These are phyloP conservation scores for Kluyveromyces starmeri DNA, from an alignment of 805 yeast genomes.

Conservation along the genomic window DNA sequence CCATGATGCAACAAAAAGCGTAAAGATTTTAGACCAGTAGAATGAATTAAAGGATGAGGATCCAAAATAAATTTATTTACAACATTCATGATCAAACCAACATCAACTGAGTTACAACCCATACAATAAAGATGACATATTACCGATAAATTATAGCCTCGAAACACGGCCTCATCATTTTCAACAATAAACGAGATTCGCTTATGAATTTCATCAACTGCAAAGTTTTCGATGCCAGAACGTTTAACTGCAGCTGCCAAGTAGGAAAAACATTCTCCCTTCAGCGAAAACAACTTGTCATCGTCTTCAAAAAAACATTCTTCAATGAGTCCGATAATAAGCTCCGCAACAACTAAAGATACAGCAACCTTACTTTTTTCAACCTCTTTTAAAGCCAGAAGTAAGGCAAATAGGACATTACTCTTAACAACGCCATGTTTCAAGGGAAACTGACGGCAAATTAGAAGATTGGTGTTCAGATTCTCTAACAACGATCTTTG, in stretches of 20 bases:
- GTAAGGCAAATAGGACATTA: slow-evolving; percentile 57
- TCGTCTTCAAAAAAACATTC: slow-evolving; percentile 34
- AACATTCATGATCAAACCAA: slow-evolving; percentile 31
- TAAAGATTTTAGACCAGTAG: slow-evolving; percentile 58
- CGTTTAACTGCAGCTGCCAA: slow-evolving; percentile 7
- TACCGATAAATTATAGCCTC: slow-evolving; percentile 49
- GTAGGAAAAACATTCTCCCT: slow-evolving; percentile 50
- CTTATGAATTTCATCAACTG: slow-evolving; percentile 38
- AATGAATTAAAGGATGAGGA: slow-evolving; percentile 79
- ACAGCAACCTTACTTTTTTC: slow-evolving; percentile 22
- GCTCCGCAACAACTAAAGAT: slow-evolving; percentile 31
- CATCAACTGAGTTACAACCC: slow-evolving; percentile 42
- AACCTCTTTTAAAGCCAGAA: slow-evolving; percentile 35
- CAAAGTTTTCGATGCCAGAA: slow-evolving; percentile 8
- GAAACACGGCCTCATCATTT: slow-evolving; percentile 51
- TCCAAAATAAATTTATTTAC: slow-evolving; percentile 53
- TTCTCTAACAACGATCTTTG: slow-evolving; percentile 85
- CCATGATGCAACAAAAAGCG: slow-evolving; percentile 48
- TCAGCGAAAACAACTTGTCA: slow-evolving; percentile 35
- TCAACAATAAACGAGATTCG: slow-evolving; percentile 58
- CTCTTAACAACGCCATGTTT: slow-evolving; percentile 43
- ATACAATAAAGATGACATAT: slow-evolving; percentile 40
- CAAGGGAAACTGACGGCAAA: slow-evolving; percentile 29
- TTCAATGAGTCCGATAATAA: slow-evolving; percentile 44
- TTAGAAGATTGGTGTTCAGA: slow-evolving; percentile 47